phyloP scores from a whole-genome alignment of 2,329 filamentous ascomycete genomes.

The Seiridium unicorne region DNA sequence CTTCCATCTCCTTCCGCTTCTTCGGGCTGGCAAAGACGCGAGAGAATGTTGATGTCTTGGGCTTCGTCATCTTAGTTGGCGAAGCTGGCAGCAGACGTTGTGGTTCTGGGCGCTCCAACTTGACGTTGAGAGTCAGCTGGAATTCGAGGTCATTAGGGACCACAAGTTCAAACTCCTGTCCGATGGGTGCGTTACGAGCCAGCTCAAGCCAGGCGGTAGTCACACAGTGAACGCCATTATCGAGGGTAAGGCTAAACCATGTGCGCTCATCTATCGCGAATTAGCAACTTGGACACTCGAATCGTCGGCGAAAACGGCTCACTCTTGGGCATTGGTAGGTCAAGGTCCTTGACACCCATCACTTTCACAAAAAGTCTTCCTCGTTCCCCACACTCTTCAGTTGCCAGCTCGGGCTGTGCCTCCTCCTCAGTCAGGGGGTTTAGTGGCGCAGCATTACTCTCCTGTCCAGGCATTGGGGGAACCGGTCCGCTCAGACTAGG shows the following conservation, averaged over 20 bases:
- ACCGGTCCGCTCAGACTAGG: slow-evolving; percentile 56
- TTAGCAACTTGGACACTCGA: not conserved
- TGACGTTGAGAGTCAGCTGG: slow-evolving; percentile 94
- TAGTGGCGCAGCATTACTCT: slow-evolving; percentile 71
- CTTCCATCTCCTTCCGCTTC: slow-evolving; percentile 92
- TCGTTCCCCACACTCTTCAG: slow-evolving; percentile 80
- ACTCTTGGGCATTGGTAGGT: slow-evolving; percentile 88
- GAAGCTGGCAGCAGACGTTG: slow-evolving; percentile 49
- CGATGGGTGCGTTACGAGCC: slow-evolving; percentile 87
- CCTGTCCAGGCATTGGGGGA: slow-evolving; percentile 83
- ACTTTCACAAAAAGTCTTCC: slow-evolving; percentile 97
- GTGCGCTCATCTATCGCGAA: slow-evolving; percentile 70
- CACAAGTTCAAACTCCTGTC: slow-evolving; percentile 96
- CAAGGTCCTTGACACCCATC: slow-evolving; percentile 94
- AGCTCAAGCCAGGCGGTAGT: slow-evolving; percentile 95
- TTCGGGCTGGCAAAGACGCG: slow-evolving; percentile 91
- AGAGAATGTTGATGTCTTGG: slow-evolving; percentile 86
- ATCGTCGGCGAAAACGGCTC: slow-evolving; percentile 35
- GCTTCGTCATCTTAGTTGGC: slow-evolving; percentile 62
- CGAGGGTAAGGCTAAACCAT: slow-evolving; percentile 94
- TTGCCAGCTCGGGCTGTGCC: slow-evolving; percentile 46
- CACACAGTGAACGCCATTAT: slow-evolving; percentile 96
- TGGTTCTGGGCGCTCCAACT: slow-evolving; percentile 78
- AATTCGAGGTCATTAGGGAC: slow-evolving; percentile 98
- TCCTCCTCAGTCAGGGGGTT: slow-evolving; percentile 71